phyloP scores from a whole-genome alignment of 129 eudicot species.

The Centaurea solstitialis region DNA sequence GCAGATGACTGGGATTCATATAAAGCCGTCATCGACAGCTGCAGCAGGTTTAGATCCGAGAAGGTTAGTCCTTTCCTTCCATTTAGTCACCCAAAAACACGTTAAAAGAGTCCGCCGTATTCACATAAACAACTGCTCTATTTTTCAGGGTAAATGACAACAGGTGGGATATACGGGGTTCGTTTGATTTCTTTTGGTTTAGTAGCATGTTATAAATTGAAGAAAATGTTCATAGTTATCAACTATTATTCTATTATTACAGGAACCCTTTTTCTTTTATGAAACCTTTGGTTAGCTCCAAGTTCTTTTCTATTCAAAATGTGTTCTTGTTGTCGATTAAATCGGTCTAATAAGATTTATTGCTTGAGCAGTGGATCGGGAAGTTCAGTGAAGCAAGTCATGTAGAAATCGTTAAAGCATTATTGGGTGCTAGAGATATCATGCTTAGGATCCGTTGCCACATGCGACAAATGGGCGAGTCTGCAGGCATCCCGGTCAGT shows the following conservation, averaged over 20 bases:
- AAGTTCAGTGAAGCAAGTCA: constrained; percentile 53
- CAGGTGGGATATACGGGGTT: not conserved
- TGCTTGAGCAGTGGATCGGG: constrained; percentile 63
- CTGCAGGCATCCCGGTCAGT: constrained; percentile 91
- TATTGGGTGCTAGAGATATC: constrained; percentile 73
- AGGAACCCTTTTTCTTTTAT: not conserved
- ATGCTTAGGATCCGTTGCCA: constrained; percentile 73
- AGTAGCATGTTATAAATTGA: not conserved
- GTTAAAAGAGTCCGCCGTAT: not conserved
- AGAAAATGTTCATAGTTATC: not conserved
- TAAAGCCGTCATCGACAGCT: constrained; percentile 43
- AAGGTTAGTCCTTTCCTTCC: constrained; percentile 46
- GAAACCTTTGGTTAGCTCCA: not conserved
- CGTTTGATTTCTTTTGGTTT: not conserved
- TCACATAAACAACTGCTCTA: not conserved
- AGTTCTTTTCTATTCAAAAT: not conserved
- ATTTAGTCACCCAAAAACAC: not conserved
- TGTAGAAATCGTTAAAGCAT: constrained; percentile 59
- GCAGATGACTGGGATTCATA: constrained; percentile 55
- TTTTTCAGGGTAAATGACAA: too few species aligned
- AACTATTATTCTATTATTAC: not conserved
- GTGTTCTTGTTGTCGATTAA: not conserved
- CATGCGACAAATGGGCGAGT: constrained; percentile 92
- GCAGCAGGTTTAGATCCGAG: constrained; percentile 58
- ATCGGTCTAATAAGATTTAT: constrained; percentile 4